A percentile compares a stretch with the other conserved stretches of the same genome.
Conservation (phyloP, 176 grass and related monocot species). For the Eragrostis nindensis region DNA sequence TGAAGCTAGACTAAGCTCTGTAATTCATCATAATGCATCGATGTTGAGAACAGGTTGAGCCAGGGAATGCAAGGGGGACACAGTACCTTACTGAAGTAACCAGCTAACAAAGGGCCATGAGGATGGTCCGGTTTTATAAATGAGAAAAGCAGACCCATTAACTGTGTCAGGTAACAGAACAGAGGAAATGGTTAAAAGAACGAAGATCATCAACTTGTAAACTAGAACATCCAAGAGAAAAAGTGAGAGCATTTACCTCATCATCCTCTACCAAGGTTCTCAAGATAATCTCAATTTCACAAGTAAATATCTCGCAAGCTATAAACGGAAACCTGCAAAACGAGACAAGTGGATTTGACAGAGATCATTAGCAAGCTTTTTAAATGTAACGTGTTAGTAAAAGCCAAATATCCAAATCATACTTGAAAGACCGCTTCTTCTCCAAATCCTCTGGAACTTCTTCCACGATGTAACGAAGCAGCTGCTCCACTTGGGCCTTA, state of each 20-base stretch:
- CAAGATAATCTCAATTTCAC: conserved; percentile 82
- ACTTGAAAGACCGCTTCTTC: conserved; percentile 81
- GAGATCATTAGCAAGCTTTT: conserved; percentile 28
- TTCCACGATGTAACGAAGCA: conserved; percentile 83
- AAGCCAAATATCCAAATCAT: conserved; percentile 27
- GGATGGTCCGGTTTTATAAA: conserved; percentile 73
- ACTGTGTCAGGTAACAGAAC: conserved; percentile 50
- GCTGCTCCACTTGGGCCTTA: conserved; percentile 74
- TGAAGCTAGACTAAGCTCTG: conserved; percentile 10
- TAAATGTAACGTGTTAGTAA: conserved; percentile 9
- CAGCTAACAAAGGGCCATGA: conserved; percentile 66
- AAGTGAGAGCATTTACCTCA: conserved; percentile 56
- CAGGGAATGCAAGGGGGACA: conserved; percentile 3
- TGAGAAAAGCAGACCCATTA: conserved; percentile 87
- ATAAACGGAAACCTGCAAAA: conserved; percentile 83
- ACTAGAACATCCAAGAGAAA: conserved; percentile 28
- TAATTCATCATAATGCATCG: not conserved
- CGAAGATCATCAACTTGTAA: conserved; percentile 15
- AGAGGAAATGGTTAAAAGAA: conserved; percentile 27
- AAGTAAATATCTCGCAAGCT: conserved; percentile 91
- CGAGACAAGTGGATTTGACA: conserved; percentile 26
- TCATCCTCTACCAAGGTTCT: conserved; percentile 87
- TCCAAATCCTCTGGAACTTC: conserved; percentile 76
- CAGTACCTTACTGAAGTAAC: conserved; percentile 91
- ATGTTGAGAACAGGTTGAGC: not conserved